phyloP scores from a whole-genome alignment of 352 stramenopile genomes.

The Globisporangium spiculum region DNA sequence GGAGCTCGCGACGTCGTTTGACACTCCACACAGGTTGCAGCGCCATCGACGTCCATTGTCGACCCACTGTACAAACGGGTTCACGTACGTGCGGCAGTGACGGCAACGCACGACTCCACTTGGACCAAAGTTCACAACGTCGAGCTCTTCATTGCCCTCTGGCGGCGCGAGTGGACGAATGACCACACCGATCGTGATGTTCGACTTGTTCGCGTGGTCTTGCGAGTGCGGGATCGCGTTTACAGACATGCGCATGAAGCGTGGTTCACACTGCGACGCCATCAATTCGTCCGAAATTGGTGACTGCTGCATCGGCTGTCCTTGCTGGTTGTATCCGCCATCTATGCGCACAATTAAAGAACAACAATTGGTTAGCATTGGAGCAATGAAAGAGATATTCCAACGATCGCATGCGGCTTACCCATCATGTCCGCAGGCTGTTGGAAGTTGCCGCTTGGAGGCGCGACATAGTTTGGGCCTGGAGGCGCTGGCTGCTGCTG shows the following conservation, averaged over 20 bases:
- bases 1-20: conserved; percentile 89
- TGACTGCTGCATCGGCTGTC: conserved; percentile 46
- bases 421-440: conserved; percentile 74
- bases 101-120: conserved; percentile 82
- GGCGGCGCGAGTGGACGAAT: conserved; percentile 77
- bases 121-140: conserved; percentile 87
- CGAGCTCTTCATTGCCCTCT: conserved; percentile 59
- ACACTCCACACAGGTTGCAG: conserved; percentile 88
- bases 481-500: conserved; percentile 20
- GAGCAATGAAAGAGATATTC: neutral
- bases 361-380: neutral
- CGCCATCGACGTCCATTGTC: conserved; percentile 85
- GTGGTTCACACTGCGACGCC: conserved; percentile 67
- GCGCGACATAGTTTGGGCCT: conserved; percentile 25
- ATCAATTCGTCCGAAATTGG: conserved; percentile 67
- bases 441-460: conserved; percentile 81
- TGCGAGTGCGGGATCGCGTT: conserved; percentile 74
- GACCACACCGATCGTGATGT: conserved; percentile 83
- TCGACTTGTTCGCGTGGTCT: conserved; percentile 80
- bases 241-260: conserved; percentile 85
- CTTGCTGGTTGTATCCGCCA: conserved; percentile 46
- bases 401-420: conserved; percentile 20
- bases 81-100: conserved; percentile 90
- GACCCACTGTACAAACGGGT: conserved; percentile 89
- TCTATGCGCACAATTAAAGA: conserved; percentile 27